Evolutionary conservation across 2,329 filamentous ascomycete species (phyloP).

Genomic region (Microdochium paspali): DNA sequence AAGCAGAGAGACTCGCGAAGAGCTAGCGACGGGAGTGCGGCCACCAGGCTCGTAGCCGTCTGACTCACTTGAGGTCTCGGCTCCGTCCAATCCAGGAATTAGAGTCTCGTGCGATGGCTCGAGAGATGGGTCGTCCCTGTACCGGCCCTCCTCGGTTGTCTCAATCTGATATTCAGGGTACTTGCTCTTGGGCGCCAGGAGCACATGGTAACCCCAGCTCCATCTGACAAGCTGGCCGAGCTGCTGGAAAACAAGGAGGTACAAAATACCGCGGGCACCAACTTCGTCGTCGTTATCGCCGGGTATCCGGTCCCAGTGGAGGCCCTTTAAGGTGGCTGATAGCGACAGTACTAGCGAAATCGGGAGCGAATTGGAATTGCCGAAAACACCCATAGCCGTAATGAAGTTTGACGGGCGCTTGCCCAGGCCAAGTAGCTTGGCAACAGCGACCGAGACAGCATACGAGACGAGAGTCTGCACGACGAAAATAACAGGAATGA

Average conservation of each 20-base stretch:
- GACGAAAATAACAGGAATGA: constrained; percentile 92
- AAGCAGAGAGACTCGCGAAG: constrained; percentile 38
- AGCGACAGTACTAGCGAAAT: constrained; percentile 93
- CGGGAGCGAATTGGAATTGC: constrained; percentile 94
- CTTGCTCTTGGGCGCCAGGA: constrained; percentile 75
- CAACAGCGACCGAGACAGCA: constrained; percentile 59
- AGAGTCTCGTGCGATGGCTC: constrained; percentile 29
- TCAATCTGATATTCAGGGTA: constrained; percentile 56
- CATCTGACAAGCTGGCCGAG: constrained; percentile 89
- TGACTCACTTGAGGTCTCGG: constrained; percentile 29
- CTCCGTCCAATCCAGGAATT: constrained; percentile 33
- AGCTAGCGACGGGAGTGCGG: constrained; percentile 41
- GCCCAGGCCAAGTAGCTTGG: constrained; percentile 69
- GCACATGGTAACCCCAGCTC: constrained; percentile 96
- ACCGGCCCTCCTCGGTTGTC: constrained; percentile 48
- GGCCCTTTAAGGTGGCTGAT: constrained; percentile 79
- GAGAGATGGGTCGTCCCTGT: constrained; percentile 32
- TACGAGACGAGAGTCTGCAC: constrained; percentile 85
- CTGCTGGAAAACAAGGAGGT: constrained; percentile 95
- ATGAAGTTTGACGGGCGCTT: constrained; percentile 89
- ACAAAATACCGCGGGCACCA: constrained; percentile 84
- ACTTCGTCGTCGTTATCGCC: constrained; percentile 95
- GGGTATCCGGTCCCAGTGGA: constrained; percentile 88
- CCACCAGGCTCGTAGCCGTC: constrained; percentile 44
- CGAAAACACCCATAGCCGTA: constrained; percentile 93